Conservation (phyloP, 164 flowering plant genomes). For the Hamamelis virginiana region DNA sequence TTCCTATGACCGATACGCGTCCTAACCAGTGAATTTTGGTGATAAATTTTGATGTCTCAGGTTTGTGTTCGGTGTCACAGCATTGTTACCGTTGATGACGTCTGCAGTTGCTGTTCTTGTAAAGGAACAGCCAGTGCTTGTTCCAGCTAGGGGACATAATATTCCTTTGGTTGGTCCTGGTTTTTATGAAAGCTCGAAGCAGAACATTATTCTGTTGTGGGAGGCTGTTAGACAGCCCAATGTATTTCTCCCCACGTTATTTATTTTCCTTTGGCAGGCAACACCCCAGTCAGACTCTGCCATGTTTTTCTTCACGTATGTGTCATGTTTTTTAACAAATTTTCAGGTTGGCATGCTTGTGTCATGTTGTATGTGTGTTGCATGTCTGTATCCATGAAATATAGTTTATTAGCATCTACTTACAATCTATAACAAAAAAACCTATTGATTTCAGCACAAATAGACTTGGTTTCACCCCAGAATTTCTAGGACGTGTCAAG, state of each 20-base stretch:
- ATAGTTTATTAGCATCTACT: background rate
- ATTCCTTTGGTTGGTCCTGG: constrained; percentile 29
- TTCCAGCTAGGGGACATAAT: constrained; percentile 37
- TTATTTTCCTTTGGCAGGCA: constrained; percentile 93
- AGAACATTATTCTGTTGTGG: constrained; percentile 70
- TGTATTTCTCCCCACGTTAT: constrained; percentile 85
- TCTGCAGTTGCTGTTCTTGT: constrained; percentile 97
- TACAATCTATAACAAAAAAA: background rate
- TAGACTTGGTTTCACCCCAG: constrained; percentile 89
- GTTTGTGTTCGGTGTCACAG: constrained; percentile 96
- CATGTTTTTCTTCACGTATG: constrained; percentile 95
- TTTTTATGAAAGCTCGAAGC: constrained; percentile 62
- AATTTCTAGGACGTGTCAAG: constrained; percentile 95
- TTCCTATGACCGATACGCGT: background rate
- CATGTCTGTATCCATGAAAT: too few species aligned
- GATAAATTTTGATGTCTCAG: constrained; percentile 36
- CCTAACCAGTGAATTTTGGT: constrained; percentile 2
- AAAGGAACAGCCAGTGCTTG: constrained; percentile 58
- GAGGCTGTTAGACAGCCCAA: constrained; percentile 73
- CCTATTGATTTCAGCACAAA: constrained; percentile 65
- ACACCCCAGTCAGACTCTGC: constrained; percentile 98
- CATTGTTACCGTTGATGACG: constrained; percentile 86
- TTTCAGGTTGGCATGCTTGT: background rate
- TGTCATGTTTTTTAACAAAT: constrained; percentile 14
- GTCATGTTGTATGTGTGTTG: background rate